Evolutionary conservation across 2,329 filamentous ascomycete genomes (phyloP).

Genomic region (Cordyceps cicadae): DNA sequence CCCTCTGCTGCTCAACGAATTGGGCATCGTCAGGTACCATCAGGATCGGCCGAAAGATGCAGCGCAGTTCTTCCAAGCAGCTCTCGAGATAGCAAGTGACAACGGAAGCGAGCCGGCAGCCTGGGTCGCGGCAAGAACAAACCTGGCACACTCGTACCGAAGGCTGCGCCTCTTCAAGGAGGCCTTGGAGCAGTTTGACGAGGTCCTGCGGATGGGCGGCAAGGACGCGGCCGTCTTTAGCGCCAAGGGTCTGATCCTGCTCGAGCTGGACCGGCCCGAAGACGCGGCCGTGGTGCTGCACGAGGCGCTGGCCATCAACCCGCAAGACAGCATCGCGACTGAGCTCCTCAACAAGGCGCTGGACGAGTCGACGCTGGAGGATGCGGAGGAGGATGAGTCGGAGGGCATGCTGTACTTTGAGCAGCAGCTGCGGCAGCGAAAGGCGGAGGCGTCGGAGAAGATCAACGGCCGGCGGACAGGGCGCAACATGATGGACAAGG

Average conservation of each 20-base stretch:
- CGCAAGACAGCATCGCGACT: constrained; percentile 74
- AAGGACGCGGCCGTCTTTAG: constrained; percentile 73
- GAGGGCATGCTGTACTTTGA: constrained; percentile 45
- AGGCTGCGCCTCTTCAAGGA: constrained; percentile 60
- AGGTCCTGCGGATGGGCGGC: constrained; percentile 73
- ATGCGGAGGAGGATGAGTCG: constrained; percentile 37
- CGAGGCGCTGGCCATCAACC: constrained; percentile 69
- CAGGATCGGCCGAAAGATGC: constrained; percentile 72
- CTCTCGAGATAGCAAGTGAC: constrained; percentile 68
- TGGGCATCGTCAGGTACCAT: constrained; percentile 93
- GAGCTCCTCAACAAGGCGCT: constrained; percentile 68
- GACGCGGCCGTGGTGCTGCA: constrained; percentile 78
- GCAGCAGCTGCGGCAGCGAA: constrained; percentile 38
- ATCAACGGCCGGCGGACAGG: constrained; percentile 22
- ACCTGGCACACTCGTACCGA: constrained; percentile 81
- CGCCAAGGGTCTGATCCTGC: constrained; percentile 73
- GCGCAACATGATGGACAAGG: constrained; percentile 30
- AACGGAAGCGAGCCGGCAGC: constrained; percentile 76
- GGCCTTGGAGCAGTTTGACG: constrained; percentile 74
- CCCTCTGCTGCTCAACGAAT: constrained; percentile 86
- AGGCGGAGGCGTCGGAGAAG: constrained; percentile 35
- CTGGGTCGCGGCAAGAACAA: constrained; percentile 77
- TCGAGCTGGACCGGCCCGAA: constrained; percentile 66
- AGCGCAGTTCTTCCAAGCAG: constrained; percentile 66
- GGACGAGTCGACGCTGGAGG: constrained; percentile 47